Evolutionary conservation across 2,329 filamentous ascomycete genomes (phyloP), one percentile per base, ranked within the genome.

Genomic region (Colletotrichum sp.): DNA sequence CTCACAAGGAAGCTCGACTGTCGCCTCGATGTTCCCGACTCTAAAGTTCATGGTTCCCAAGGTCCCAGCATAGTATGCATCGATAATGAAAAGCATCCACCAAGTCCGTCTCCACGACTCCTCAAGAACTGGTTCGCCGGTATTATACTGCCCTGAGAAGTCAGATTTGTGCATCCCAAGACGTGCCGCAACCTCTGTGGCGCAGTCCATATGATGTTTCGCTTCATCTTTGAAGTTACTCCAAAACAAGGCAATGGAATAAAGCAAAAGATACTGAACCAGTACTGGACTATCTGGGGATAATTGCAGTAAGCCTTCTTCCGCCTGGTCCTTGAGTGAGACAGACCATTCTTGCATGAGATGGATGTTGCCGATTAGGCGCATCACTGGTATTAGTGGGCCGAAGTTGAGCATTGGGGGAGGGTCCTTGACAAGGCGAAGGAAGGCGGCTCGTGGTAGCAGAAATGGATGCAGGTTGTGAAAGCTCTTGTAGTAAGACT

Each of bases 51-150:
- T 78, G 0, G 71, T 79, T 0, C 83, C 79, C 28, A 81, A 39
- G 0, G 83, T 85, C 1, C 80, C 83, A 1, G 82, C 81, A 12
- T 83, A 83, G n/a, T 80, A 82, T 0, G 89, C 91, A 81, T 95
- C 93, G 2, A 91, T 84, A 7, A 91, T 87, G 79, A 90, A 94
- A 52, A 95, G 81, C 79, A 91, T 90, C 93, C 93, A 95, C 93
- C 93, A 95, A 1, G 93, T 95, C 57, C 93, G 87, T 66, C 93
- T 89, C 86, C 92, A 89, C 77, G 89, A 91, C 80, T 95, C 93
- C 52, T 90, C 88, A 24, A 86, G 64, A 0, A 85, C 78, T 1
- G 87, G 82, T 72, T 92, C 87, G 3, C 87, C 86, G 9, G 85
- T 82, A 7, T 89, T 88, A 69, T 90, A 82, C 3, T 83, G 78